phyloP scores from a whole-genome alignment of 2,329 filamentous ascomycete genomes.

The Madurella mycetomatis region DNA sequence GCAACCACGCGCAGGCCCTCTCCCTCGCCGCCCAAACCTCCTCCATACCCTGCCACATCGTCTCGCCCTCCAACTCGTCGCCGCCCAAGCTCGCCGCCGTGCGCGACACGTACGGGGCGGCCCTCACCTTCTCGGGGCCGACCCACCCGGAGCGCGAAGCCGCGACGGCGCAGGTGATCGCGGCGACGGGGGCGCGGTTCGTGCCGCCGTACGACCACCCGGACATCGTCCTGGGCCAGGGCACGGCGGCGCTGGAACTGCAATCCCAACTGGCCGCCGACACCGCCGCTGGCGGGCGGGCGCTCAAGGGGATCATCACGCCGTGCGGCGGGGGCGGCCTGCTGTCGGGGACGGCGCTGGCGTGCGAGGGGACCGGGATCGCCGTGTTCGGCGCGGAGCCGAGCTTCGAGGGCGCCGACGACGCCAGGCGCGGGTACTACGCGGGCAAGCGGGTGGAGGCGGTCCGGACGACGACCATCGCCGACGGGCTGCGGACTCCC shows the following conservation, averaged over 20 bases:
- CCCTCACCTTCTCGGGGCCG: constrained; percentile 75
- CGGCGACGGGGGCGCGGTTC: constrained; percentile 68
- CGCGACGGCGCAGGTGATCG: constrained; percentile 63
- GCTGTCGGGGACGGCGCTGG: constrained; percentile 76
- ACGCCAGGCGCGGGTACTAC: constrained; percentile 67
- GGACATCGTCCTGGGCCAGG: constrained; percentile 87
- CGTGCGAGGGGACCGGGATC: constrained; percentile 65
- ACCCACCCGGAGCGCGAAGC: constrained; percentile 79
- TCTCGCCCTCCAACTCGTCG: constrained; percentile 85
- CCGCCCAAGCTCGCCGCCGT: constrained; percentile 87
- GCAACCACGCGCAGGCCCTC: constrained; percentile 92
- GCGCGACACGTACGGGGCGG: constrained; percentile 63
- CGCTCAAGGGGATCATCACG: constrained; percentile 68
- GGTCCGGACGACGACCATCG: constrained; percentile 76
- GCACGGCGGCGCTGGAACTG: constrained; percentile 81
- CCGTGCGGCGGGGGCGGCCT: constrained; percentile 88
- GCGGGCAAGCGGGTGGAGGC: constrained; percentile 56
- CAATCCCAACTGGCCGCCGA: constrained; percentile 53
- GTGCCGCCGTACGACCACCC: constrained; percentile 91
- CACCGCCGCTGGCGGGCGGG: constrained; percentile 22
- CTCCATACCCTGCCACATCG: constrained; percentile 74
- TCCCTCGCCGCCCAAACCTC: constrained; percentile 74
- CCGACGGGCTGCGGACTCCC: constrained; percentile 82
- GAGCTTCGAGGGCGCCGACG: constrained; percentile 75
- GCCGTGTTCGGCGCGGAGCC: constrained; percentile 86